Conservation (phyloP, 768 basidiomycete genomes). For the Phlebiopsis flavidoalba region DNA sequence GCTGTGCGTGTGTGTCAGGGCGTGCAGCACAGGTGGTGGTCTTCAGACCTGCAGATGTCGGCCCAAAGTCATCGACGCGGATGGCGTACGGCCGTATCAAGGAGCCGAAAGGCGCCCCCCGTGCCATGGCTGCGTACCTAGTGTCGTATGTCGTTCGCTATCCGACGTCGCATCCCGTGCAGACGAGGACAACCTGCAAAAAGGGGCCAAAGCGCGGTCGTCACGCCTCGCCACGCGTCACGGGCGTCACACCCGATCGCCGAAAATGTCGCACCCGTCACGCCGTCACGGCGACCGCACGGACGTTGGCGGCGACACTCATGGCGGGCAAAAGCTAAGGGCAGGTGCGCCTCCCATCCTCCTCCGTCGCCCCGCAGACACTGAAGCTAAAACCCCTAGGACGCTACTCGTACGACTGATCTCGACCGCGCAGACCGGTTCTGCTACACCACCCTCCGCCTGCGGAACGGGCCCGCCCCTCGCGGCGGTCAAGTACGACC, state of each 20-base stretch:
- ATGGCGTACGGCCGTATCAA: constrained; percentile 76
- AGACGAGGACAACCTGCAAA: too few relatives aligned
- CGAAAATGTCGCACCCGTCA: background rate
- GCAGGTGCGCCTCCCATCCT: background rate
- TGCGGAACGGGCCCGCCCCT: constrained; percentile 72
- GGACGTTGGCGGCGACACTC: background rate
- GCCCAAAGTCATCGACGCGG: constrained; percentile 84
- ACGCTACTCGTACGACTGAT: constrained; percentile 84
- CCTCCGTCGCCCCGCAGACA: too few relatives aligned
- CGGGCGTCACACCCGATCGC: background rate
- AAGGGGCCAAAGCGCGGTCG: background rate
- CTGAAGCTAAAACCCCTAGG: constrained; percentile 31
- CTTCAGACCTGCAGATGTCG: constrained; percentile 27
- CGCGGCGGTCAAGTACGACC: constrained; percentile 91
- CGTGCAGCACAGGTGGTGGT: constrained; percentile 47
- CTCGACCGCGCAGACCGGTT: constrained; percentile 87
- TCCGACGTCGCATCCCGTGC: background rate
- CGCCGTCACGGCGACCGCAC: background rate
- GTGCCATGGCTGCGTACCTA: constrained; percentile 47
- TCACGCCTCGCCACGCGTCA: background rate
- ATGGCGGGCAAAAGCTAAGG: constrained; percentile 9
- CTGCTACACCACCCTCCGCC: constrained; percentile 82
- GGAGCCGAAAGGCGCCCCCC: constrained; percentile 71
- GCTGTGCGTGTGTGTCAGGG: constrained; percentile 88
- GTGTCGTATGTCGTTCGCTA: background rate